These are phyloP conservation scores for Shiraia sp. DNA, from an alignment of 2,329 filamentous ascomycete species.

Conservation along the genomic window DNA sequence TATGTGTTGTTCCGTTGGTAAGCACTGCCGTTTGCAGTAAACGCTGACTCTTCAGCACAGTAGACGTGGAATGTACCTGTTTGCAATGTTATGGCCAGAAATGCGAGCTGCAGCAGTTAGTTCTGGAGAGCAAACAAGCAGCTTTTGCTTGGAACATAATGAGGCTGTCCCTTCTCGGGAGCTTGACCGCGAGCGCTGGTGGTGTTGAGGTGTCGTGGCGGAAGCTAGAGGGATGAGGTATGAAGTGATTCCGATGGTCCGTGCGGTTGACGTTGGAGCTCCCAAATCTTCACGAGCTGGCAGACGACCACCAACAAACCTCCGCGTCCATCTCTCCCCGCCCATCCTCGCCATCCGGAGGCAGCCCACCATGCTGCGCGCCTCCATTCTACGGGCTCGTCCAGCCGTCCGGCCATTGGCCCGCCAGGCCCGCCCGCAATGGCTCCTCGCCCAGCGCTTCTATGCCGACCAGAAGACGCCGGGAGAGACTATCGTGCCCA, in stretches of 20 bases:
- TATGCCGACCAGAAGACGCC: constrained; percentile 55
- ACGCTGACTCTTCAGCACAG: too few relatives aligned
- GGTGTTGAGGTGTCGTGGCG: not conserved
- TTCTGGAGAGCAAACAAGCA: too few relatives aligned
- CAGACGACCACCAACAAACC: constrained; percentile 18
- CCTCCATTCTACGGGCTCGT: constrained; percentile 55
- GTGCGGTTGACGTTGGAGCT: constrained; percentile 17
- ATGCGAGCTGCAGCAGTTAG: too few relatives aligned
- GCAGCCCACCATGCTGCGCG: constrained; percentile 60
- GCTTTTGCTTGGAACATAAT: too few relatives aligned
- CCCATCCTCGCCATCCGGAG: constrained; percentile 32
- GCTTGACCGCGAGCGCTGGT: not conserved
- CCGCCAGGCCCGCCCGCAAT: constrained; percentile 41
- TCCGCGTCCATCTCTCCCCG: constrained; percentile 6
- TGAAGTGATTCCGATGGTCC: constrained; percentile 1
- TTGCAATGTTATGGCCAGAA: too few relatives aligned
- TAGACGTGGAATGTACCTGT: too few relatives aligned
- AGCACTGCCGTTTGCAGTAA: too few relatives aligned
- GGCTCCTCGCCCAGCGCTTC: constrained; percentile 50
- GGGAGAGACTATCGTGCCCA: constrained; percentile 44
- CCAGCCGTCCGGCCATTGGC: constrained; percentile 46
- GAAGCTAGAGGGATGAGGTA: not conserved
- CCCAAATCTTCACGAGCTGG: constrained; percentile 22
- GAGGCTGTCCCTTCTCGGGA: too few relatives aligned
- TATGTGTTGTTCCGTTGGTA: too few relatives aligned